phyloP scores from a whole-genome alignment of 2,329 filamentous ascomycete genomes.

The Tolypocladium ophioglossoides region DNA sequence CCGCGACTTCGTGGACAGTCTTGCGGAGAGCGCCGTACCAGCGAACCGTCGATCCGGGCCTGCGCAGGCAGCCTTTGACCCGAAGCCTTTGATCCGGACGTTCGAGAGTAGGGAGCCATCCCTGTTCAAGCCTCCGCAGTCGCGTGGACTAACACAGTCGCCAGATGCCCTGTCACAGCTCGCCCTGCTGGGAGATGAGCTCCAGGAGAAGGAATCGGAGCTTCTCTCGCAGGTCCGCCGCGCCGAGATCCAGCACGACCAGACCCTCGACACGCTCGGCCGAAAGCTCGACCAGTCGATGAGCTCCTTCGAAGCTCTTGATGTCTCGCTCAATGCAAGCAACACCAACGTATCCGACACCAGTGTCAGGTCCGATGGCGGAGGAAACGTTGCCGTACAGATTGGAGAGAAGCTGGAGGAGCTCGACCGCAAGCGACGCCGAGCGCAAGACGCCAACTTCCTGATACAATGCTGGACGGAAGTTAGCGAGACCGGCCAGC shows the following conservation, averaged over 20 bases:
- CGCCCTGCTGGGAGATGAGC: conserved; percentile 63
- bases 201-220: conserved; percentile 86
- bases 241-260: conserved; percentile 84
- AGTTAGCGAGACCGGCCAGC: conserved; percentile 78
- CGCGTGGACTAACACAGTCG: neutral
- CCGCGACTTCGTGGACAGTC: conserved; percentile 89
- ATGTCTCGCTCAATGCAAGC: conserved; percentile 65
- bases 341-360: conserved; percentile 24
- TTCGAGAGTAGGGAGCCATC: conserved; percentile 59
- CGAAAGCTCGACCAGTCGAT: conserved; percentile 88
- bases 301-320: conserved; percentile 81
- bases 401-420: conserved; percentile 93
- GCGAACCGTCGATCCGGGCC: conserved; percentile 67
- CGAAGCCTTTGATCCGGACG: conserved; percentile 89
- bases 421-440: conserved; percentile 79
- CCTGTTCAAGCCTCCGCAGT: neutral
- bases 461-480: conserved; percentile 95
- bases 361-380: conserved; percentile 36
- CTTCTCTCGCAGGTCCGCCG: conserved; percentile 79
- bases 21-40: conserved; percentile 78
- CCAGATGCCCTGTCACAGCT: conserved; percentile 57
- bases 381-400: conserved; percentile 84
- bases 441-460: conserved; percentile 89
- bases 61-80: conserved; percentile 64
- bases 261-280: conserved; percentile 79